phyloP scores from a whole-genome alignment of 2,329 filamentous ascomycete species.

The Diaporthe humulicola region DNA sequence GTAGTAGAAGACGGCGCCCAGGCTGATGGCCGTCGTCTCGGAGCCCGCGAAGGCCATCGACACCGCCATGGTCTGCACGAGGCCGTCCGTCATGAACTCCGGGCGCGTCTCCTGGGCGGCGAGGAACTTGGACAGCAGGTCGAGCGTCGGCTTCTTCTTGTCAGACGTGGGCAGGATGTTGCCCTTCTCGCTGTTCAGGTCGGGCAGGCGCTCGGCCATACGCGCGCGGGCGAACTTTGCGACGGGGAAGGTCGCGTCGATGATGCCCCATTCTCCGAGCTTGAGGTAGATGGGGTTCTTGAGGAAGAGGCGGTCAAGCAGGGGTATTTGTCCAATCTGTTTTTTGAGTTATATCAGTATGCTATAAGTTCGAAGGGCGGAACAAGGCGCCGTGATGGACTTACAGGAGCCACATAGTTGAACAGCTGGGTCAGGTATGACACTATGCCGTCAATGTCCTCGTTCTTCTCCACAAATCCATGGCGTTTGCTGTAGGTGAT shows the following conservation, averaged over 20 bases:
- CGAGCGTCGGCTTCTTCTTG: conserved; percentile 60
- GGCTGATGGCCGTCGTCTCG: conserved; percentile 46
- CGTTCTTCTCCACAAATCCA: conserved; percentile 80
- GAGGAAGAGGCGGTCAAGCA: conserved; percentile 76
- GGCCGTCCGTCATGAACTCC: conserved; percentile 77
- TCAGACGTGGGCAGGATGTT: conserved; percentile 55
- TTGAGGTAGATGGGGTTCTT: conserved; percentile 83
- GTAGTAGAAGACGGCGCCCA: conserved; percentile 46
- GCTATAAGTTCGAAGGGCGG: not conserved
- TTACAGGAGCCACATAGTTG: conserved; percentile 78
- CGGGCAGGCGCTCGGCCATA: conserved; percentile 73
- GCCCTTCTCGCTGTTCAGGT: conserved; percentile 52
- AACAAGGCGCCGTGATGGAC: conserved; percentile 42
- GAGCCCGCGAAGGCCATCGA: conserved; percentile 53
- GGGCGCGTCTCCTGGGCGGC: conserved; percentile 76
- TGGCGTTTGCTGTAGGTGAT: conserved; percentile 82
- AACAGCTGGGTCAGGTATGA: conserved; percentile 74
- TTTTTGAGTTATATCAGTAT: not conserved
- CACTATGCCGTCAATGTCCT: conserved; percentile 82
- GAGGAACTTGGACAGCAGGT: conserved; percentile 80
- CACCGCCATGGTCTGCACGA: conserved; percentile 79
- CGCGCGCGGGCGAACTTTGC: conserved; percentile 78
- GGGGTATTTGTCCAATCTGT: conserved; percentile 79
- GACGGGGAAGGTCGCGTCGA: conserved; percentile 78
- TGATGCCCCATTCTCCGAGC: conserved; percentile 75